Percentiles rank a stretch among this genome's conserved stretches.
Evolutionary conservation across 2,329 filamentous ascomycete species (phyloP).

Genomic region (Alternaria triticimaculans): DNA sequence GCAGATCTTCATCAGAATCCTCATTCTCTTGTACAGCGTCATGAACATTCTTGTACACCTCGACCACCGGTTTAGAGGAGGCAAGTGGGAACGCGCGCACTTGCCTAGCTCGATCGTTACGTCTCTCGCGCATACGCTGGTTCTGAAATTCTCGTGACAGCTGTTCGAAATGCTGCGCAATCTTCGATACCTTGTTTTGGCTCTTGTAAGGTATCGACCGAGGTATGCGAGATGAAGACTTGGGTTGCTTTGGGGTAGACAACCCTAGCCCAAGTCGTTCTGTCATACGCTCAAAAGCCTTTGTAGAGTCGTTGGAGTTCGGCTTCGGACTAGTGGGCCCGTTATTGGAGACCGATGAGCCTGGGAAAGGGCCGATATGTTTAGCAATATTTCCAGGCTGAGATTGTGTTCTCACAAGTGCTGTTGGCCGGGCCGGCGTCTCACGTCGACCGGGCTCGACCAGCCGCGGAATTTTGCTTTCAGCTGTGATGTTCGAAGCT

Average conservation of each 20-base stretch:
- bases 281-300: slow-evolving; percentile 70
- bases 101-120: slow-evolving; percentile 76
- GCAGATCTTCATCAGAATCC: slow-evolving; percentile 68
- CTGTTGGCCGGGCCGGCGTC: slow-evolving; percentile 29
- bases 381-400: slow-evolving; percentile 43
- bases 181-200: slow-evolving; percentile 82
- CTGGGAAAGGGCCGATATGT: slow-evolving; percentile 20
- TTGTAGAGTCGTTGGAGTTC: slow-evolving; percentile 45
- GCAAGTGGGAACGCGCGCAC: slow-evolving; percentile 87
- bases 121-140: slow-evolving; percentile 84
- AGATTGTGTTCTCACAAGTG: slow-evolving; percentile 44
- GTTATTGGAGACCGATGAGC: slow-evolving; percentile 23
- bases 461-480: slow-evolving; percentile 50
- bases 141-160: slow-evolving; percentile 96
- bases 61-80: slow-evolving; percentile 92
- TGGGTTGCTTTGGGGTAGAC: slow-evolving; percentile 61
- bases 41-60: slow-evolving; percentile 92
- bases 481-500: slow-evolving; percentile 23
- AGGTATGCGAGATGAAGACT: slow-evolving; percentile 74
- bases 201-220: slow-evolving; percentile 74
- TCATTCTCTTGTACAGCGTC: slow-evolving; percentile 87
- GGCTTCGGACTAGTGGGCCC: slow-evolving; percentile 32
- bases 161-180: slow-evolving; percentile 96
- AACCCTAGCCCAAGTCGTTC: slow-evolving; percentile 72
- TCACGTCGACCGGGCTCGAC: slow-evolving; percentile 46